Percentiles rank a stretch among this genome's conserved stretches.
Conservation (phyloP, 1,284 basidiomycete species). For the Cutaneotrichosporon cutaneum region DNA sequence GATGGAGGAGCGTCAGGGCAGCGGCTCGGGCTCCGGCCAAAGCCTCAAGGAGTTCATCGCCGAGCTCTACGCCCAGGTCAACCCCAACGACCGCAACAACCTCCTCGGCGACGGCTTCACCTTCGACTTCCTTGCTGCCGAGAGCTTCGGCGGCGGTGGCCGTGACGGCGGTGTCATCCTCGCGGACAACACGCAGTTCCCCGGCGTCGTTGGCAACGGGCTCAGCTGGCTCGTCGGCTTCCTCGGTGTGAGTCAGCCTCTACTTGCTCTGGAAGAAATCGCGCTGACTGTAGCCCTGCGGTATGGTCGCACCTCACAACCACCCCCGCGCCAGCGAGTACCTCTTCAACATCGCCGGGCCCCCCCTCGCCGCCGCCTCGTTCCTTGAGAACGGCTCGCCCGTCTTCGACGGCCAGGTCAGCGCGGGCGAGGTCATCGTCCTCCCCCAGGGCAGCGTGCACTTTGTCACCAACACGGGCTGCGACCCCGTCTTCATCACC, state of each 20-base stretch:
- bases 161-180: background rate
- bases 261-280: too few relatives aligned
- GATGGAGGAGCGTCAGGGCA: background rate
- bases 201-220: background rate
- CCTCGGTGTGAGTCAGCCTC: background rate
- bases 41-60: background rate
- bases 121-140: background rate
- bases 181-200: constrained; percentile 2
- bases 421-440: background rate
- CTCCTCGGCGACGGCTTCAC: background rate
- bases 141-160: background rate
- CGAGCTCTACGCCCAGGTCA: background rate
- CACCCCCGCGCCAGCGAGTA: background rate
- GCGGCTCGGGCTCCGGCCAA: background rate
- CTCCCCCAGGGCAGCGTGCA: background rate
- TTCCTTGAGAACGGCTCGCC: background rate
- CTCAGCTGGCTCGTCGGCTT: background rate
- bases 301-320: constrained; percentile 1
- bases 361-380: background rate
- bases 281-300: background rate
- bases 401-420: background rate
- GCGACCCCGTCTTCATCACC: background rate
- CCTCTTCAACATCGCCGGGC: background rate
- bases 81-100: background rate
- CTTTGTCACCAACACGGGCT: constrained; percentile 2